Evolutionary conservation across 768 basidiomycete genomes (phyloP), one percentile per base, ranked within the genome.

Genomic region (Epithele typhae): DNA sequence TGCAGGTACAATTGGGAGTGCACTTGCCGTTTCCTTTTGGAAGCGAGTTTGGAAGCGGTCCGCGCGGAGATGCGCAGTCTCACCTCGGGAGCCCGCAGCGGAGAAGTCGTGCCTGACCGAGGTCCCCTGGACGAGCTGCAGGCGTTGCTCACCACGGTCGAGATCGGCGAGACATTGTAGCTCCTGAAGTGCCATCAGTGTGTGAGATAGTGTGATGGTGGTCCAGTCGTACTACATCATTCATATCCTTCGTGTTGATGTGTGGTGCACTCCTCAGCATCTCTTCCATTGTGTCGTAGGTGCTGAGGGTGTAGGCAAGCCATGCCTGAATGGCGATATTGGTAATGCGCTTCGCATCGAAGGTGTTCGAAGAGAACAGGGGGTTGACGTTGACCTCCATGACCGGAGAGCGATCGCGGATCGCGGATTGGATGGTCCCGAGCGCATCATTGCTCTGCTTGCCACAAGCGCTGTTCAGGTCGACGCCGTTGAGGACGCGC

Each of bases 381-480:
- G 33, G 34, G 0, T 23, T 19, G 37, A 66, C 53, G 38, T 65
- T 67, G 3, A 48, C 52, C 0, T 41, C 24, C 39, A 51, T 51
- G 23, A 64, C 37, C 15, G 41, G 27, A 30, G 41, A 34, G 23
- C 32, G 34, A 8, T 59, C 55, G 2, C 40, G 49, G 23, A 59
- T 43, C 23, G 57, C 59, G 25, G 49, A 67, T 51, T 67, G 58
- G 52, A 82, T 71, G 0, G 72, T 65, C 2, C 59, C 61, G 6
- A 72, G 43, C 5, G 78, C 74, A 10, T 45, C 27, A 23, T 17
- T 8, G 7, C 52, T 25, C 9, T 17, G 40, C 12, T 34, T 49
- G 8, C 65, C 65, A 53, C 74, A 74, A 3, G 68, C 73, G 4
- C 75, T 76, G 52, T 83, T 80, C 18, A 85, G 71, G 55, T 84